Base-by-base conservation (phyloP, 352 stramenopile genomes). In the Globisporangium alternatum region DNA sequence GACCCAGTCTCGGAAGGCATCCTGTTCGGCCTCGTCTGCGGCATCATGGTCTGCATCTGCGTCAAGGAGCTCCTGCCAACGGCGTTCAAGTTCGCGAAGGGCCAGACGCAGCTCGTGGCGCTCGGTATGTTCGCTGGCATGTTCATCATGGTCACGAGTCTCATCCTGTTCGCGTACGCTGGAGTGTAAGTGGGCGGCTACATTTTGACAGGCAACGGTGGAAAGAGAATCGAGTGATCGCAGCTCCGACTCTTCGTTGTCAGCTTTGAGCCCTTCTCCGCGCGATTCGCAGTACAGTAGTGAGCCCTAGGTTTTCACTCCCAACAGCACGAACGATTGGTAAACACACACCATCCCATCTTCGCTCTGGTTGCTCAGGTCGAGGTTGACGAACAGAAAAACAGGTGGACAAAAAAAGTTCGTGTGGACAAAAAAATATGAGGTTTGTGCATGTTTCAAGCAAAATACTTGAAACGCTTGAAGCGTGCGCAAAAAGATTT, bases 21-120 rank as follows among this genome's bases (percentile, higher is more conserved):
- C 2, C 71, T 99, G 10, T 98, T 98, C 72, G 95, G 93, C 1
- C n/a, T 98, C 8, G 91, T 97, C 12, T 80, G 78, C 6, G 96
- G 96, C 17, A 98, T 99, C 80, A 96, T 98, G 81, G 74, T 97
- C 3, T 88, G 91, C 15, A 98, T 98, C 73, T 90, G 75, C 52
- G 72, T 97, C 60, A 92, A 93, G 65, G 94, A 98, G 71, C 79
- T 98, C 41, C 74, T 98, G 31, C 96, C 93, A 4, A 98, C 95
- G 2, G 93, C 92, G 3, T 91, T 96, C 81, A 86, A 88, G 69
- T 97, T 97, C 61, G 91, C 95, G 45, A 81, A 86, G 30, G 79
- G 87, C 33, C 78, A 96, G 59, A 94, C 85, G 45, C 76, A 89
- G 48, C 78, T 96, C 57, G 86, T 97, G 5, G 93, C 91, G 6